phyloP scores from a whole-genome alignment of 2,329 filamentous ascomycete genomes.

The Epichloe elymi region DNA sequence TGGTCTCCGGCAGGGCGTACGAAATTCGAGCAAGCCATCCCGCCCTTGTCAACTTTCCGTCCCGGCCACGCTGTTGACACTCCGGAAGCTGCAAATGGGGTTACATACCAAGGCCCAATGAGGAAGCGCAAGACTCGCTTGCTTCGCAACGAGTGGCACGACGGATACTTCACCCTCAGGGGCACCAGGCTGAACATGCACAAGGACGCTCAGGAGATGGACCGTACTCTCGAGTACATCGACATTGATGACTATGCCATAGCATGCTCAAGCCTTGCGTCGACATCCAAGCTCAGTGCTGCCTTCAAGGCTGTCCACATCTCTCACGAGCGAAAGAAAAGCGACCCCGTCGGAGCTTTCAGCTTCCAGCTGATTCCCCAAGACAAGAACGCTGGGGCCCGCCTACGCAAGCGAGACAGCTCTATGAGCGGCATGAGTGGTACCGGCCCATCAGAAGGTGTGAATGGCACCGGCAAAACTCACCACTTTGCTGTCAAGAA shows the following conservation, averaged over 20 bases:
- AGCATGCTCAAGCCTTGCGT: conserved; percentile 64
- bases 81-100: conserved; percentile 30
- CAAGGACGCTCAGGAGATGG: conserved; percentile 40
- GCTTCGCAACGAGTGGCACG: conserved; percentile 86
- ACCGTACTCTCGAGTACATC: conserved; percentile 60
- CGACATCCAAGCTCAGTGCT: conserved; percentile 68
- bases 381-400: conserved; percentile 36
- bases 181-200: conserved; percentile 66
- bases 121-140: conserved; percentile 85
- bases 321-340: conserved; percentile 38
- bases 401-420: conserved; percentile 42
- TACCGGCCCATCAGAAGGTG: conserved; percentile 26
- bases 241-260: conserved; percentile 85
- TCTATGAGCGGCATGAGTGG: conserved; percentile 20
- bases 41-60: conserved; percentile 18
- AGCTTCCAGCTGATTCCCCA: conserved; percentile 76
- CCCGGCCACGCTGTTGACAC: conserved; percentile 13
- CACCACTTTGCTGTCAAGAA: conserved; percentile 88
- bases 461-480: conserved; percentile 60
- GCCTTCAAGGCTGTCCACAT: conserved; percentile 73
- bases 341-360: conserved; percentile 53
- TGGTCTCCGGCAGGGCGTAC: conserved; percentile 38
- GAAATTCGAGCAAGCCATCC: conserved; percentile 32
- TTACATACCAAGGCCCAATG: conserved; percentile 75
- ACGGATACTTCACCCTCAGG: conserved; percentile 78